Evolutionary conservation across 352 stramenopile species (phyloP).

Genomic region (Pythium periplocum): DNA sequence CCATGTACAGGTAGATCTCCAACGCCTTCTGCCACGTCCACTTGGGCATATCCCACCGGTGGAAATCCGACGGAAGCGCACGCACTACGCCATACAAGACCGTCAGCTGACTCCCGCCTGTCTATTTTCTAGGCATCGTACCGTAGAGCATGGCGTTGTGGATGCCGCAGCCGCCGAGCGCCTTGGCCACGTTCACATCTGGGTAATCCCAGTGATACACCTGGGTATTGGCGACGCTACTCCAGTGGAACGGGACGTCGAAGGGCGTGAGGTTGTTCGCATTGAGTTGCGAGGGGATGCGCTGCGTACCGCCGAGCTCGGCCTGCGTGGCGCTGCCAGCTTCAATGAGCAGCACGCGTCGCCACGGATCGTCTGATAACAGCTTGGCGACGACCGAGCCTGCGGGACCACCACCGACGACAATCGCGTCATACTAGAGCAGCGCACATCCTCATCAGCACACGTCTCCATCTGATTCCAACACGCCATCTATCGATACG

Average conservation of each 20-base stretch:
- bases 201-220: constrained; percentile 71
- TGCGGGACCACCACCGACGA: constrained; percentile 55
- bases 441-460: no score
- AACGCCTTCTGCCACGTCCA: constrained; percentile 79
- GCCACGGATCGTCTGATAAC: constrained; percentile 46
- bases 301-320: constrained; percentile 41
- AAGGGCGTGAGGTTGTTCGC: constrained; percentile 56
- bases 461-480: no score
- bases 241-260: constrained; percentile 86
- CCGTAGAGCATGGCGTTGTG: constrained; percentile 92
- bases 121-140: constrained; percentile 10
- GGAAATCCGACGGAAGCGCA: constrained; percentile 63
- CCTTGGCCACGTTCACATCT: constrained; percentile 79
- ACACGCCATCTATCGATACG: no score
- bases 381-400: constrained; percentile 48
- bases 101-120: neutral
- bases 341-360: constrained; percentile 63
- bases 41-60: constrained; percentile 60
- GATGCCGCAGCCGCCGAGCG: constrained; percentile 82
- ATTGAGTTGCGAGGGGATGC: constrained; percentile 36
- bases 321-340: constrained; percentile 50
- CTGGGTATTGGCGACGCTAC: constrained; percentile 63
- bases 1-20: constrained; percentile 64
- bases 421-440: constrained; percentile 49
- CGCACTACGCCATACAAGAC: constrained; percentile 35